phyloP scores from a whole-genome alignment of 441 rosid genomes.

The Macaranga tanarius region DNA sequence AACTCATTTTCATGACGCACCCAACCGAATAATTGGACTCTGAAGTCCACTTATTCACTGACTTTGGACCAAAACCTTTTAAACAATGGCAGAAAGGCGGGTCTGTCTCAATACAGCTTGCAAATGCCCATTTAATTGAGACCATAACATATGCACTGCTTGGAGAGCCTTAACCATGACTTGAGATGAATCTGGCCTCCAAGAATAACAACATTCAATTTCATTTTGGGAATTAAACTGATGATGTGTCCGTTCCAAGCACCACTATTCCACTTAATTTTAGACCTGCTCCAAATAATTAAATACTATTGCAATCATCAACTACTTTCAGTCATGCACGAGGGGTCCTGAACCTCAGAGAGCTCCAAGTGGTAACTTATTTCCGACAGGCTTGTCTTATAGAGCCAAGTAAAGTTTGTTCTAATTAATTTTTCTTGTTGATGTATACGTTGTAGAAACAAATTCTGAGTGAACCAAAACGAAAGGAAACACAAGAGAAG shows the following conservation, averaged over 20 bases:
- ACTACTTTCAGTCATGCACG: too few relatives aligned
- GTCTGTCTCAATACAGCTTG: constrained; percentile 41
- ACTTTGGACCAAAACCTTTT: constrained; percentile 44
- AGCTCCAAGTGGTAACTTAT: too few relatives aligned
- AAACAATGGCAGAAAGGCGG: constrained; percentile 53
- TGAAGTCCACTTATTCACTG: constrained; percentile 42
- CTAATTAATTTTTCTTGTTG: too few relatives aligned
- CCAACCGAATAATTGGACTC: constrained; percentile 57
- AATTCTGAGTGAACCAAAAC: too few relatives aligned
- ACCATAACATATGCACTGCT: constrained; percentile 62
- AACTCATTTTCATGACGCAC: constrained; percentile 40
- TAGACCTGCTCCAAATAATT: constrained; percentile 47
- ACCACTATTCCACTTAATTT: constrained; percentile 61
- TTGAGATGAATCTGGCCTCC: constrained; percentile 58
- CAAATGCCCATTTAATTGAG: constrained; percentile 64
- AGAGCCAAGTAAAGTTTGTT: too few relatives aligned
- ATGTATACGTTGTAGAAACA: too few relatives aligned
- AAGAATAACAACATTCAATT: constrained; percentile 38
- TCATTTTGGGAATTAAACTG: constrained; percentile 50
- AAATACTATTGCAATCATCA: constrained; percentile 20
- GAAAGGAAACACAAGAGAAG: too few relatives aligned
- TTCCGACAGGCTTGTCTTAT: too few relatives aligned
- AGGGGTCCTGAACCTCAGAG: too few relatives aligned
- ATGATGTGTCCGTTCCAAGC: constrained; percentile 47
- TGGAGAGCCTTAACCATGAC: constrained; percentile 31